Evolutionary conservation across 2,329 filamentous ascomycete genomes (phyloP).

Genomic region (Ampelomyces quisqualis): DNA sequence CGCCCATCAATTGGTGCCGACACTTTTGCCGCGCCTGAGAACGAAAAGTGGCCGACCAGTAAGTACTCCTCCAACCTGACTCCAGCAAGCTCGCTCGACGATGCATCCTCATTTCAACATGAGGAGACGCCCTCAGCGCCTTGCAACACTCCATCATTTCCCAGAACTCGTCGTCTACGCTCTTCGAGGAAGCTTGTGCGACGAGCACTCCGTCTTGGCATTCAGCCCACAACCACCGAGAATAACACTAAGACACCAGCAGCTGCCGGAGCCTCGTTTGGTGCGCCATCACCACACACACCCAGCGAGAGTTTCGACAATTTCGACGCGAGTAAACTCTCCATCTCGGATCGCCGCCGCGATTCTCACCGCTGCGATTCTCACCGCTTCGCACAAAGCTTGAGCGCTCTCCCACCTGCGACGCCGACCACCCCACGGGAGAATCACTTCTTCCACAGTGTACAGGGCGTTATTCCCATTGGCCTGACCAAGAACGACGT

Average conservation of each 20-base stretch:
- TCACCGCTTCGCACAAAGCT: conserved; percentile 44
- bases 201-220: conserved; percentile 27
- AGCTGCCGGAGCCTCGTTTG: conserved; percentile 58
- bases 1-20: conserved; percentile 50
- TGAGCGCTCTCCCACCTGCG: conserved; percentile 65
- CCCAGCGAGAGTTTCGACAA: conserved; percentile 73
- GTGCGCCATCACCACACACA: conserved; percentile 70
- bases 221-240: conserved; percentile 5
- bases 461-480: conserved; percentile 59
- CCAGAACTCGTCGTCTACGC: conserved; percentile 44
- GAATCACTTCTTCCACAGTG: conserved; percentile 59
- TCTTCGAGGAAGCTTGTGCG: conserved; percentile 40
- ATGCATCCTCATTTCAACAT: conserved; percentile 38
- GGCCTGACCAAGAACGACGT: conserved; percentile 70
- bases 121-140: conserved; percentile 34
- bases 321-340: conserved; percentile 78
- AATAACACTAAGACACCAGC: conserved; percentile 41
- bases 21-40: conserved; percentile 48
- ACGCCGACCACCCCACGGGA: conserved; percentile 74
- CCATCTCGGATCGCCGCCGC: conserved; percentile 65
- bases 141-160: conserved; percentile 33
- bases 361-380: conserved; percentile 42
- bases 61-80: conserved; percentile 32
- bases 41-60: conserved; percentile 36
- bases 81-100: conserved; percentile 4